phyloP scores from a whole-genome alignment of 2,329 filamentous ascomycete genomes.

The Aspergillus sp. region DNA sequence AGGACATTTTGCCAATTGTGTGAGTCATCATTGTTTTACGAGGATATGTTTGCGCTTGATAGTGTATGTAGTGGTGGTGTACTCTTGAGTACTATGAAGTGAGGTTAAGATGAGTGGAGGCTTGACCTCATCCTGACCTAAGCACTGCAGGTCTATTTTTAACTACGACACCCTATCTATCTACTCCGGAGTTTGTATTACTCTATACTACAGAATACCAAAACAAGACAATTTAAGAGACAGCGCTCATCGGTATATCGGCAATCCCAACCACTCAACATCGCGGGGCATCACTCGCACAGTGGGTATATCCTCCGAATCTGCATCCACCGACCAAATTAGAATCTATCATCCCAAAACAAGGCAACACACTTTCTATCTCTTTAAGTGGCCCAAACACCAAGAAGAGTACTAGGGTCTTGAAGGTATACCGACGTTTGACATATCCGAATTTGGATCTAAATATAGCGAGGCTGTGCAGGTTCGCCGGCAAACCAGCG shows the following conservation, averaged over 20 bases:
- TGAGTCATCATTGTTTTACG: conserved; percentile 11
- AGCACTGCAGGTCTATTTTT: not conserved
- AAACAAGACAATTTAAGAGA: too few relatives aligned
- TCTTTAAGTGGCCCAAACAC: not conserved
- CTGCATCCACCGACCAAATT: too few relatives aligned
- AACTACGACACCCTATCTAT: too few relatives aligned
- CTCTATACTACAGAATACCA: too few relatives aligned
- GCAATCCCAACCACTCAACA: too few relatives aligned
- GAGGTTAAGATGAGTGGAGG: not conserved
- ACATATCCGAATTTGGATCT: not conserved
- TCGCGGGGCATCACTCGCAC: too few relatives aligned
- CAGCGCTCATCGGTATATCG: too few relatives aligned
- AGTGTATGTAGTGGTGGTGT: not conserved
- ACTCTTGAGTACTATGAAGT: not conserved
- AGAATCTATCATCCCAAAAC: too few relatives aligned
- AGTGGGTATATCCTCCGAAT: too few relatives aligned
- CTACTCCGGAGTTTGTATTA: too few relatives aligned
- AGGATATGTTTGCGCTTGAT: not conserved
- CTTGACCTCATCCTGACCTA: conserved; percentile 2
- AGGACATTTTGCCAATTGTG: conserved; percentile 21
- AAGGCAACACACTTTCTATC: not conserved
- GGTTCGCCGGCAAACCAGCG: not conserved
- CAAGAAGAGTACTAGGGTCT: not conserved
- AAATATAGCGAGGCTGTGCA: not conserved
- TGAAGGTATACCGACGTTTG: not conserved